These are phyloP conservation scores for Puccinia polysora DNA, from an alignment of 1,284 basidiomycete species.

Conservation along the genomic window DNA sequence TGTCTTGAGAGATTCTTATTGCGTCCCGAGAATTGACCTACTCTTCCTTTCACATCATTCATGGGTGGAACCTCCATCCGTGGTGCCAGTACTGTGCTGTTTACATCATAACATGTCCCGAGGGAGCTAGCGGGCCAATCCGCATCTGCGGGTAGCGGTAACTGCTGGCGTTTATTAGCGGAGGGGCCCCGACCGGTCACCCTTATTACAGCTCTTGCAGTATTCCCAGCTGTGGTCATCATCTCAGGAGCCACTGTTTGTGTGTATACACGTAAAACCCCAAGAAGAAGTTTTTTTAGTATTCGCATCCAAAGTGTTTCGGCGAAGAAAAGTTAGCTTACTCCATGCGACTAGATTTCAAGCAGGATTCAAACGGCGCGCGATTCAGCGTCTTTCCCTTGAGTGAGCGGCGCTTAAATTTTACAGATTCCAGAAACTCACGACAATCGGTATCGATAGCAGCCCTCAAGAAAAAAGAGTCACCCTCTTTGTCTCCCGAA, in stretches of 20 bases:
- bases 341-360: constrained; percentile 11
- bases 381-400: constrained; percentile 36
- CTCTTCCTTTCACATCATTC: background rate
- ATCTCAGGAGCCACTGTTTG: background rate
- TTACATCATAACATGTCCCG: background rate
- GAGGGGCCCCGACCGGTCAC: background rate
- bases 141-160: background rate
- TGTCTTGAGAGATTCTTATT: background rate
- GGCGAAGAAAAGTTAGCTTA: background rate
- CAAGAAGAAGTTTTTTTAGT: too few species aligned
- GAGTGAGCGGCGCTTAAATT: background rate
- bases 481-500: constrained; percentile 47
- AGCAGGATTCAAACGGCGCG: constrained; percentile 48
- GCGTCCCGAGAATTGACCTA: background rate
- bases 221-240: background rate
- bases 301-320: too few species aligned
- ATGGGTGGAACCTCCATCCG: background rate
- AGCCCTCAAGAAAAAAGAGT: constrained; percentile 51
- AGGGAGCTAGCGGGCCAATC: background rate
- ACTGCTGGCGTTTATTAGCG: background rate
- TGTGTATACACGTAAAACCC: too few species aligned
- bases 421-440: background rate
- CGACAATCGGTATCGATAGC: constrained; percentile 46
- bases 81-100: background rate
- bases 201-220: background rate